Evolutionary conservation across 2,329 filamentous ascomycete species (phyloP).

Genomic region (Botrytis porri): DNA sequence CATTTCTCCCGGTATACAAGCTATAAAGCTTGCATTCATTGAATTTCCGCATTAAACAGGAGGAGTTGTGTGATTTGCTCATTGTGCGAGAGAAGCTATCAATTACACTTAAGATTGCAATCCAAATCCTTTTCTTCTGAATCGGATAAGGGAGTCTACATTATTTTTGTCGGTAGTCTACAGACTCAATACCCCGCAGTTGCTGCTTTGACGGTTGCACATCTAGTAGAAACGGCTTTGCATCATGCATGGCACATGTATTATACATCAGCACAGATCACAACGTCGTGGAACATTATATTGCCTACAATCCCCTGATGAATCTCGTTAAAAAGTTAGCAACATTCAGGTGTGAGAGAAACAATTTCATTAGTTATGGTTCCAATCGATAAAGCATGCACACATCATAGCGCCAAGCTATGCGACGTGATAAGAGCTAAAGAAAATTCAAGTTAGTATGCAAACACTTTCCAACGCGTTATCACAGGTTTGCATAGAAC

Average conservation of each 20-base stretch:
- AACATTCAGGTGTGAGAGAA: neutral
- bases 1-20: neutral
- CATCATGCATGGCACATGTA: neutral
- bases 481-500: neutral
- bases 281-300: neutral
- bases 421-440: neutral
- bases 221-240: neutral
- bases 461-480: neutral
- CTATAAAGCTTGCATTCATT: neutral
- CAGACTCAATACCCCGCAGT: neutral
- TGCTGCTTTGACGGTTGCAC: neutral
- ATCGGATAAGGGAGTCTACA: neutral
- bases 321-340: neutral
- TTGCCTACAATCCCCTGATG: neutral
- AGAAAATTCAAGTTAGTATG: neutral
- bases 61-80: neutral
- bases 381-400: constrained; percentile 4
- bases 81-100: neutral
- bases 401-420: neutral
- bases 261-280: neutral
- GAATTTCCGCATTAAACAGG: neutral
- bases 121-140: neutral
- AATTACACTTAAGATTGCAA: neutral
- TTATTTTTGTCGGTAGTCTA: neutral
- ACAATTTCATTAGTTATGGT: neutral